These are phyloP conservation scores for Austroboletus festivus DNA, from an alignment of 768 basidiomycete genomes.

Conservation along the genomic window DNA sequence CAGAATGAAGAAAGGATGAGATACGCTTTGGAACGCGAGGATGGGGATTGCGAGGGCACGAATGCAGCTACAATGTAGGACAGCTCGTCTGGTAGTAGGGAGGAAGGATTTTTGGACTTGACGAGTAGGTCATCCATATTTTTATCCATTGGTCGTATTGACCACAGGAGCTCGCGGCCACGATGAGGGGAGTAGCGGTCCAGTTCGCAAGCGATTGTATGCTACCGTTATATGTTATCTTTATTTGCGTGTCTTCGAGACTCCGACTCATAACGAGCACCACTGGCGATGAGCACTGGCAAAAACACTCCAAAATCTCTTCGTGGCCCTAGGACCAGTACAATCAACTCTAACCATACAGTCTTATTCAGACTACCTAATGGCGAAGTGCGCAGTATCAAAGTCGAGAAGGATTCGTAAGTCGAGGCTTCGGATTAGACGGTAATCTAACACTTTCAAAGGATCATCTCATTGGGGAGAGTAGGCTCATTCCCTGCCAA, in stretches of 20 bases:
- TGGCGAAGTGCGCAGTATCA: constrained; percentile 72
- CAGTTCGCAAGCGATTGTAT: too few species aligned
- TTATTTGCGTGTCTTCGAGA: background rate
- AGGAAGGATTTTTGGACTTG: constrained; percentile 32
- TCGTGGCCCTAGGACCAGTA: constrained; percentile 18
- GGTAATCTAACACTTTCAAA: constrained; percentile 30
- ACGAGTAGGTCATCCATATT: constrained; percentile 31
- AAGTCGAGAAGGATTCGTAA: constrained; percentile 70
- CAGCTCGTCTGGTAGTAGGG: constrained; percentile 55
- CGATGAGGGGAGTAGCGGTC: too few species aligned
- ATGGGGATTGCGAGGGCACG: constrained; percentile 41
- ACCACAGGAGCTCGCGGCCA: too few species aligned
- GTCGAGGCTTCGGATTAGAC: constrained; percentile 22
- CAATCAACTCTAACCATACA: constrained; percentile 68
- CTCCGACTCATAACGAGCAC: background rate
- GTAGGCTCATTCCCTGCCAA: constrained; percentile 79
- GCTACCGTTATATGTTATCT: too few species aligned
- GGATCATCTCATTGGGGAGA: constrained; percentile 75
- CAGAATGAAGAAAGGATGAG: constrained; percentile 67
- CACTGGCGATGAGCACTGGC: constrained; percentile 14
- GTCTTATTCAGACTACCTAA: constrained; percentile 79
- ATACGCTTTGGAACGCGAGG: constrained; percentile 64
- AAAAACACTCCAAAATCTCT: constrained; percentile 6
- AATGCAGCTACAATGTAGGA: constrained; percentile 51
- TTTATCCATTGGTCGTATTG: background rate